Conservation (phyloP, 257 asterid species). For the Solanum tacnaense region DNA sequence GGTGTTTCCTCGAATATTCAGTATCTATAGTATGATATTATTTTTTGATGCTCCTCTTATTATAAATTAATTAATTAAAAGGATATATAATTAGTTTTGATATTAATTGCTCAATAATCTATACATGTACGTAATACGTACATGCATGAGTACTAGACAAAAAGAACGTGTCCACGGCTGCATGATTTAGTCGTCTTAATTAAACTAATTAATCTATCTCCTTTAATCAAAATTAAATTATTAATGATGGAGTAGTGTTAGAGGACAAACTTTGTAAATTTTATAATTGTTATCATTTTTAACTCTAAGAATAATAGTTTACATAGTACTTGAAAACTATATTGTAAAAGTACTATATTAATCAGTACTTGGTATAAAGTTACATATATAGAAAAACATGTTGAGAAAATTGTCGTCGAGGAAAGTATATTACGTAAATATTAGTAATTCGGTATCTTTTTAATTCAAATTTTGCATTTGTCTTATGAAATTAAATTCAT, state of each 20-base stretch:
- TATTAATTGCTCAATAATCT: neutral
- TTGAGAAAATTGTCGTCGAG: neutral
- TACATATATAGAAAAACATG: neutral
- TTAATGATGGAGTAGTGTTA: neutral
- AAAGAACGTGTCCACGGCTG: neutral
- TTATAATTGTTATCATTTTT: neutral
- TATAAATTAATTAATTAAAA: neutral
- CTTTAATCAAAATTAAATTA: neutral
- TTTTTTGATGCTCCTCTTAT: neutral
- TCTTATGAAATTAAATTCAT: neutral
- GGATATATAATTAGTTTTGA: neutral
- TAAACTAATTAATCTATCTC: neutral
- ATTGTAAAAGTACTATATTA: neutral
- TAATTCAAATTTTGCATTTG: no score
- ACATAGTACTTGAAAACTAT: neutral
- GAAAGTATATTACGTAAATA: neutral
- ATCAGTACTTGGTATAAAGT: neutral
- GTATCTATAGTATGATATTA: neutral
- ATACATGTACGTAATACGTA: constrained; percentile 3
- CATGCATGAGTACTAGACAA: constrained; percentile 10
- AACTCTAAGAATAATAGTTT: neutral
- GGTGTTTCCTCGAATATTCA: neutral
- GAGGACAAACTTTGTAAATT: neutral
- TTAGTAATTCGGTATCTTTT: neutral
- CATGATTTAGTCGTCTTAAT: neutral